Conservation (phyloP, 1,284 basidiomycete species). For the Cryptococcus hybrid region DNA sequence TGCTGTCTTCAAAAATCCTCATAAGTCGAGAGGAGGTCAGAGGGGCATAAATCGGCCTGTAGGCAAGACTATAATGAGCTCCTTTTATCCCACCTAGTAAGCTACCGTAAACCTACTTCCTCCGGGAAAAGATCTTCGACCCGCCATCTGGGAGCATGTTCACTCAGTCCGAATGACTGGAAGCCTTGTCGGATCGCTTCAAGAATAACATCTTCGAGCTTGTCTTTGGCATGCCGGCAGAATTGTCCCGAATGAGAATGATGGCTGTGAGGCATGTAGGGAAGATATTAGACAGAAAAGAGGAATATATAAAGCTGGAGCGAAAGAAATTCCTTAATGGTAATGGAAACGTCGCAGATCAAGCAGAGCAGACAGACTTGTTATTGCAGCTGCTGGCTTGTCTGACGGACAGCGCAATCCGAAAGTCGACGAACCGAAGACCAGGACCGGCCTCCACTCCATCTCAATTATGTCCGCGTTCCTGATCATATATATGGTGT, state of each 20-base stretch:
- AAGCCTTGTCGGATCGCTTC: constrained; percentile 79
- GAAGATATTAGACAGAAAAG: not conserved
- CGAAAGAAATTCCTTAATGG: not conserved
- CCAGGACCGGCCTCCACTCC: too few relatives aligned
- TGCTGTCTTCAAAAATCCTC: constrained; percentile 59
- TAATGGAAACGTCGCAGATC: not conserved
- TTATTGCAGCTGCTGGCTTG: not conserved
- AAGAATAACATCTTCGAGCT: constrained; percentile 72
- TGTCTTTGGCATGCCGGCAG: constrained; percentile 80
- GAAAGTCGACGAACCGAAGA: too few relatives aligned
- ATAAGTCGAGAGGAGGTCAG: constrained; percentile 28
- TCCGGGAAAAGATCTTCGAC: constrained; percentile 85
- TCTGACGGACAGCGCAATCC: not conserved
- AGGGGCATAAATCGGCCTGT: constrained; percentile 43
- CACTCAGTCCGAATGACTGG: constrained; percentile 81
- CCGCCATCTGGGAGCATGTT: constrained; percentile 89
- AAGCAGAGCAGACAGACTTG: not conserved
- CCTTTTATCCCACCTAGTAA: not conserved
- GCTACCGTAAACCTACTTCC: constrained; percentile 61
- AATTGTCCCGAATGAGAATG: constrained; percentile 98
- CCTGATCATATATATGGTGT: too few relatives aligned
- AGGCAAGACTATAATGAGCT: not conserved
- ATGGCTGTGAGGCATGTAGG: constrained; percentile 76
- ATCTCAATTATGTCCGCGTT: too few relatives aligned
- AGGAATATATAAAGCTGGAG: not conserved